Evolutionary conservation across 2,329 filamentous ascomycete genomes (phyloP).

Genomic region (Exophiala alcalophila): DNA sequence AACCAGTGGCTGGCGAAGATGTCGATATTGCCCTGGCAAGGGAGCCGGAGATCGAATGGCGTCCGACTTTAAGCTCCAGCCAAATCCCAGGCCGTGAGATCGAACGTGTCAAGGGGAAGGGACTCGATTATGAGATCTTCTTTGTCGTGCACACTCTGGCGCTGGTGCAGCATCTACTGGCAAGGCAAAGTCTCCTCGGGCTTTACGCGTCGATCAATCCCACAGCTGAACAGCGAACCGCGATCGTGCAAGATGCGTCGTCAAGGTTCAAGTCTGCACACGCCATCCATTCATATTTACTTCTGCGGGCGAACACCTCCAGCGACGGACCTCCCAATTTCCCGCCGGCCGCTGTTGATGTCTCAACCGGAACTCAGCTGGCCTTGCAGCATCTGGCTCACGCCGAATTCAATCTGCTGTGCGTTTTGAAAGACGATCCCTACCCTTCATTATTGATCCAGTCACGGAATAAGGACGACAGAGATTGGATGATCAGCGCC

Average conservation of each 20-base stretch:
- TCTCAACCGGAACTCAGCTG: slow-evolving; percentile 43
- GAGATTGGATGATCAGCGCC: slow-evolving; percentile 94
- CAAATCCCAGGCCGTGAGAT: slow-evolving; percentile 61
- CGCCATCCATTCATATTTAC: slow-evolving; percentile 70
- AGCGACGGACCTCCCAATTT: slow-evolving; percentile 44
- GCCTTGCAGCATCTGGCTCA: slow-evolving; percentile 60
- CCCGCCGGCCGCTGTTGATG: slow-evolving; percentile 41
- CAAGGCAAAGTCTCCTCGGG: slow-evolving; percentile 68
- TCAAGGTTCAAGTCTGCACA: slow-evolving; percentile 75
- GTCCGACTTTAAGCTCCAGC: slow-evolving; percentile 67
- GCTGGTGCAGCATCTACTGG: slow-evolving; percentile 68
- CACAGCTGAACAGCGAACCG: slow-evolving; percentile 63
- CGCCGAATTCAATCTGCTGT: slow-evolving; percentile 84
- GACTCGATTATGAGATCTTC: slow-evolving; percentile 77
- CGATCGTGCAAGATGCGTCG: slow-evolving; percentile 70
- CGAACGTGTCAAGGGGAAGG: slow-evolving; percentile 65
- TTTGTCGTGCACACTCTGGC: slow-evolving; percentile 77
- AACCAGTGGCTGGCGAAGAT: slow-evolving; percentile 56
- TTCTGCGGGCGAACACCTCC: slow-evolving; percentile 41
- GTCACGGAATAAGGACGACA: slow-evolving; percentile 75
- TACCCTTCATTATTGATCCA: slow-evolving; percentile 81
- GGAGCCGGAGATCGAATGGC: slow-evolving; percentile 73
- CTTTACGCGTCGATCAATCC: slow-evolving; percentile 67
- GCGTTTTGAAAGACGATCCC: slow-evolving; percentile 90
- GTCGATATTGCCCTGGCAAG: slow-evolving; percentile 67